These are phyloP conservation scores for Sclerotinia trifoliorum DNA, from an alignment of 2,329 filamentous ascomycete genomes.

Conservation along the genomic window DNA sequence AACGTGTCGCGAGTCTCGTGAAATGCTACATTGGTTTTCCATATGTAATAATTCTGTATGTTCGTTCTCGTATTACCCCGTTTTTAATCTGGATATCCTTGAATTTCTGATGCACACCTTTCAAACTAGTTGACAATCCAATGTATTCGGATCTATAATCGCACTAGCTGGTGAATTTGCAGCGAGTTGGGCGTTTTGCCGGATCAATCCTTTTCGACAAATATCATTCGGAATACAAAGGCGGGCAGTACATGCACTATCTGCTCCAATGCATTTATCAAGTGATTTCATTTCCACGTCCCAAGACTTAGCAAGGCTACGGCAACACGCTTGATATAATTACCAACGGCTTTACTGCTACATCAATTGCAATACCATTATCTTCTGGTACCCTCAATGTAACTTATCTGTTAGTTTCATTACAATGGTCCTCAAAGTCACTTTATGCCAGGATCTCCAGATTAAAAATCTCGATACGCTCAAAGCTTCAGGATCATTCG, in stretches of 20 bases:
- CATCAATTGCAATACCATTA: not conserved
- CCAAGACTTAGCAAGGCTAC: not conserved
- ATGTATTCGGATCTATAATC: no score
- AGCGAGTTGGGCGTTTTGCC: no score
- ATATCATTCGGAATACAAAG: no score
- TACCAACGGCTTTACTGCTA: no score
- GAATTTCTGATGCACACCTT: no score
- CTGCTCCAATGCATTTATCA: not conserved
- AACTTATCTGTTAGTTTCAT: no score
- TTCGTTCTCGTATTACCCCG: no score
- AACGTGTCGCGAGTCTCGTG: not conserved
- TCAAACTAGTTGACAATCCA: no score
- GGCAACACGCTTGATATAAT: not conserved
- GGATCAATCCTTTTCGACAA: no score
- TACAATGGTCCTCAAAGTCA: not conserved
- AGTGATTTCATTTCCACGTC: not conserved
- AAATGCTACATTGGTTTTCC: not conserved
- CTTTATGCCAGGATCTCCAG: not conserved
- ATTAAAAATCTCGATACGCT: not conserved
- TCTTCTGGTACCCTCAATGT: not conserved
- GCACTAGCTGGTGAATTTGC: no score
- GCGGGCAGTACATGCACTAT: no score
- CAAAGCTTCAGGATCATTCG: not conserved
- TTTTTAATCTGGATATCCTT: no score
- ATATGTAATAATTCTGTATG: not conserved